Evolutionary conservation across 169 alveolate species (phyloP).

Genomic region (Babesia gibsoni): DNA sequence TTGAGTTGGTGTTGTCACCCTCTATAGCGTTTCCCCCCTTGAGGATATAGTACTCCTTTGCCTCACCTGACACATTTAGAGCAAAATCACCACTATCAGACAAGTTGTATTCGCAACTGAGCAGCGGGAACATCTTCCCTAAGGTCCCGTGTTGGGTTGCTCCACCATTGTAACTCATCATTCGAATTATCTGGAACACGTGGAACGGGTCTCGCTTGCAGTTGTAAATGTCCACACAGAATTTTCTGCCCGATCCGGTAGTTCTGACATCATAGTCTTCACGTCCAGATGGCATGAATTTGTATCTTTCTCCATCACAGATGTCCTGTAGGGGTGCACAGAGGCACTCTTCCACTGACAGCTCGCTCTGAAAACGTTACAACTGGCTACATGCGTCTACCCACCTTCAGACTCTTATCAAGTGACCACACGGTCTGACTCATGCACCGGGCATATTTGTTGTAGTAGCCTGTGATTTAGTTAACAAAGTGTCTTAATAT

Average conservation of each 20-base stretch:
- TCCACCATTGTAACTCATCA: not conserved
- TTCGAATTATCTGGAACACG: not conserved
- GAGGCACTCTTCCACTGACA: constrained; percentile 47
- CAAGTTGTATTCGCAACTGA: not conserved
- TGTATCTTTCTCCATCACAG: constrained; percentile 12
- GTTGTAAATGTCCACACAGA: constrained; percentile 75
- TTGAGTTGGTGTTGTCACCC: not conserved
- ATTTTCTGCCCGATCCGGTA: constrained; percentile 79
- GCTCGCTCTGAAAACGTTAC: not conserved
- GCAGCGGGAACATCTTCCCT: not conserved
- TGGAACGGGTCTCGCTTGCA: constrained; percentile 28
- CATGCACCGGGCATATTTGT: constrained; percentile 31
- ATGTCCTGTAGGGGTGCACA: constrained; percentile 25
- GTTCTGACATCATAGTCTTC: constrained; percentile 83
- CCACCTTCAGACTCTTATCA: constrained; percentile 11
- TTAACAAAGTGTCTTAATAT: not conserved
- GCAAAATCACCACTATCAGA: not conserved
- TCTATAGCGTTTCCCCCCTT: not conserved
- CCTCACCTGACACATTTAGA: not conserved
- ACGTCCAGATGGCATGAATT: constrained; percentile 67
- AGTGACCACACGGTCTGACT: constrained; percentile 42
- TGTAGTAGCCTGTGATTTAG: constrained; percentile 19
- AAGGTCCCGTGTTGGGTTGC: too few species aligned
- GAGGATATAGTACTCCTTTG: not conserved
- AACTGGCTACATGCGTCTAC: not conserved